phyloP scores from a whole-genome alignment of 2,329 filamentous ascomycete species.

The Botrytis medusae region DNA sequence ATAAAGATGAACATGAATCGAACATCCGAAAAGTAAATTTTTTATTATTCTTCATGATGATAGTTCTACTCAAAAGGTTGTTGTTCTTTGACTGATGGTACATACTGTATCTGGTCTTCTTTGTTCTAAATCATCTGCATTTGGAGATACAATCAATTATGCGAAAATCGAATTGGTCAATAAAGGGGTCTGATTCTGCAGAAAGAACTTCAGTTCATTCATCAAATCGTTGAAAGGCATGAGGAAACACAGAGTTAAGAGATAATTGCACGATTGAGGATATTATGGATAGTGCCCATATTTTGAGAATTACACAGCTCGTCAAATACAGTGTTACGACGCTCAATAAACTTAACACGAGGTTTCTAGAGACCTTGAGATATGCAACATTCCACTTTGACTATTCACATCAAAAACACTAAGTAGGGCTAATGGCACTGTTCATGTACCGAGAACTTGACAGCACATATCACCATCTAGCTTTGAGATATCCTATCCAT shows the following conservation, averaged over 20 bases:
- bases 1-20: not conserved
- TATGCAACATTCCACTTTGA: not conserved
- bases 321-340: not conserved
- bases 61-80: no score
- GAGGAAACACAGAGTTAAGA: not conserved
- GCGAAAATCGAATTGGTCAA: not conserved
- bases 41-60: not conserved
- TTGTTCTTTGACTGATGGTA: not conserved
- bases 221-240: not conserved
- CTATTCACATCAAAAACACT: not conserved
- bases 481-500: not conserved
- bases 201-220: not conserved
- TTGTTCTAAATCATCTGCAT: not conserved
- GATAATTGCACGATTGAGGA: not conserved
- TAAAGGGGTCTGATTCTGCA: not conserved
- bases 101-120: not conserved
- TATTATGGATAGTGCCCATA: no score
- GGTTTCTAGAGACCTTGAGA: not conserved
- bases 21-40: not conserved
- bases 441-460: not conserved
- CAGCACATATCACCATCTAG: not conserved
- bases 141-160: not conserved
- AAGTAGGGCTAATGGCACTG: not conserved
- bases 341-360: not conserved
- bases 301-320: not conserved